These are phyloP conservation scores for Periglandula ipomoeae DNA, from an alignment of 2,329 filamentous ascomycete species.

Conservation along the genomic window DNA sequence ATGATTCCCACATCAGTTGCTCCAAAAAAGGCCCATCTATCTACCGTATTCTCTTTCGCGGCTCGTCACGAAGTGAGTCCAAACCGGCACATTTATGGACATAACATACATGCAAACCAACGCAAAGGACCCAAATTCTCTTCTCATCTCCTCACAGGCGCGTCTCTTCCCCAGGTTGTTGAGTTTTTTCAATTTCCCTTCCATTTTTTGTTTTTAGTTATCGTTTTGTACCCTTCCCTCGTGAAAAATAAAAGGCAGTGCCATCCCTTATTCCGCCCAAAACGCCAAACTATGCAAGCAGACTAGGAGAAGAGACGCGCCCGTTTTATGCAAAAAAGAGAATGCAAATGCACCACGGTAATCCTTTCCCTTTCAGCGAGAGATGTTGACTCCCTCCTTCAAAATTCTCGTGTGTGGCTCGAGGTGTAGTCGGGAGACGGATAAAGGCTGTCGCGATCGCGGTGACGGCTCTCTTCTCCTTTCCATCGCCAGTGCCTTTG, in stretches of 20 bases:
- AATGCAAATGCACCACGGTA: neutral
- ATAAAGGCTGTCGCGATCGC: no score
- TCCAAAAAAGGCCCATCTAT: neutral
- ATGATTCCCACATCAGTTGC: conserved; percentile 4
- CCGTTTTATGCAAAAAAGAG: neutral
- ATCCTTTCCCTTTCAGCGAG: neutral
- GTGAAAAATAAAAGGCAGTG: neutral
- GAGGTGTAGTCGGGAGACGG: no score
- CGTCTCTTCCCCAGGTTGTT: conserved; percentile 1
- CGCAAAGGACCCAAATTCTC: neutral
- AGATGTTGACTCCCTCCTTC: no score
- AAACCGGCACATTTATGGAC: neutral
- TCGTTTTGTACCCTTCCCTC: neutral
- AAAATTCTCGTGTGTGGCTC: no score
- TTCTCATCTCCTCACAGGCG: neutral
- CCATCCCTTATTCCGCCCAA: conserved; percentile 20
- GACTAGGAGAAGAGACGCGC: conserved; percentile 23
- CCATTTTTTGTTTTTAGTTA: neutral
- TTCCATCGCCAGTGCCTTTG: no score
- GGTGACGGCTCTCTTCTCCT: neutral
- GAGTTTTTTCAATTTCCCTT: neutral
- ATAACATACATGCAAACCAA: neutral
- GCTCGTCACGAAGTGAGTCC: neutral
- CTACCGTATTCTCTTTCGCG: neutral
- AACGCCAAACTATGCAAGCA: conserved; percentile 36